phyloP scores from a whole-genome alignment of 2,329 filamentous ascomycete species.

The Hymenotorrendiella dingleyae region DNA sequence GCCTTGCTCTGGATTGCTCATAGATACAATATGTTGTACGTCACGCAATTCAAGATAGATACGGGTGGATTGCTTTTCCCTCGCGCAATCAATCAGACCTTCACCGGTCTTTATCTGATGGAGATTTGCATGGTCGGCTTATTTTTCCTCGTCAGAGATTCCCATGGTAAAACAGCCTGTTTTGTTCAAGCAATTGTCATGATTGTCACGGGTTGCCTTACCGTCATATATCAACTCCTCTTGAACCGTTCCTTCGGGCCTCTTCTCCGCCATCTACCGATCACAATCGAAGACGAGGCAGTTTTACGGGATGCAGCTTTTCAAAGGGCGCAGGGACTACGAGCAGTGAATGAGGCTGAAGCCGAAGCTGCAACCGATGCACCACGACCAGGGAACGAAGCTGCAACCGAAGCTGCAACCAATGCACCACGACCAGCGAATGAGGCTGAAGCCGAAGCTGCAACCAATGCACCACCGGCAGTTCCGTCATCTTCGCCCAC shows the following conservation, averaged over 20 bases:
- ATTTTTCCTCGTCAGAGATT: conserved; percentile 71
- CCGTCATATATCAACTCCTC: conserved; percentile 69
- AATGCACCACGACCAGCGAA: conserved; percentile 25
- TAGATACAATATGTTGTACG: conserved; percentile 94
- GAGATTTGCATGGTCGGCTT: conserved; percentile 83
- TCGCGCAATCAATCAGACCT: conserved; percentile 88
- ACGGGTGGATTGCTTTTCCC: conserved; percentile 92
- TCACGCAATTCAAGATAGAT: conserved; percentile 82
- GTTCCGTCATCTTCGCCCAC: conserved; percentile 22
- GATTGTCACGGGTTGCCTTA: conserved; percentile 68
- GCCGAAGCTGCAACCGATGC: conserved; percentile 38
- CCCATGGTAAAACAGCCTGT: conserved; percentile 49
- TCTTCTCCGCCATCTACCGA: conserved; percentile 81
- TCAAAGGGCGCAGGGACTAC: conserved; percentile 66
- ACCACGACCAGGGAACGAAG: conserved; percentile 18
- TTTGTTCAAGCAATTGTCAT: conserved; percentile 77
- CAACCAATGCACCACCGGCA: conserved; percentile 25
- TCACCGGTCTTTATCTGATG: conserved; percentile 92
- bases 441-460: conserved; percentile 25
- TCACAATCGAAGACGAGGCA: conserved; percentile 93
- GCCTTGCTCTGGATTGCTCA: conserved; percentile 88
- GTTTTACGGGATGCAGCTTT: conserved; percentile 88
- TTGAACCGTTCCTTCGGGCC: conserved; percentile 81
- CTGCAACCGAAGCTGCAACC: conserved; percentile 42
- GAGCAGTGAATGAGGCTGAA: conserved; percentile 49